A percentile compares a stretch with the other conserved stretches of the same genome.
These are phyloP conservation scores for Aspergillus melleus DNA, from an alignment of 2,329 filamentous ascomycete species.

Conservation along the genomic window DNA sequence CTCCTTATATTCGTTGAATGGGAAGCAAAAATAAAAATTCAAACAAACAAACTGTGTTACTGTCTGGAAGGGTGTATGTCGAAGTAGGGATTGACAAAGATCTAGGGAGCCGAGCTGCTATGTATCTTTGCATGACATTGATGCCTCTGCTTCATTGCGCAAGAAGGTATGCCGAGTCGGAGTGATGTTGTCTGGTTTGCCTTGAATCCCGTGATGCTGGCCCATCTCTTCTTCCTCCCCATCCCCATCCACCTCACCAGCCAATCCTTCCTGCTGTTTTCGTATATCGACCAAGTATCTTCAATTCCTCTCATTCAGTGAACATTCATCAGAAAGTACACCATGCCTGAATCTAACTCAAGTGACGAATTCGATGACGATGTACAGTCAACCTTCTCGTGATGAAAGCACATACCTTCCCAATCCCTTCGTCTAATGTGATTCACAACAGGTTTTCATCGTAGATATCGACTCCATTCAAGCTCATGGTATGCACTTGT, in stretches of 20 bases:
- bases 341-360: conserved; percentile 54
- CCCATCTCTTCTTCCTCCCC: not conserved
- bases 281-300: not conserved
- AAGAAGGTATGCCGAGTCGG: not conserved
- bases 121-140: not conserved
- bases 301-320: not conserved
- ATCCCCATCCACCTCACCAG: not conserved
- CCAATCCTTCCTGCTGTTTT: not conserved
- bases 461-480: conserved; percentile 68
- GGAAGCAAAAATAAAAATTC: conserved; percentile 20
- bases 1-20: conserved; percentile 21
- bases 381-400: conserved; percentile 29
- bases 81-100: no score
- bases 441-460: conserved; percentile 53
- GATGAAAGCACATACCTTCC: not conserved
- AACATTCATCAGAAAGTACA: conserved; percentile 4
- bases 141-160: not conserved
- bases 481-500: conserved; percentile 53
- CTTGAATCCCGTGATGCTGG: not conserved
- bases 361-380: conserved; percentile 55
- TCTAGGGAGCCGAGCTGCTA: no score
- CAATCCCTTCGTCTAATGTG: not conserved
- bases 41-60: not conserved
- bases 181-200: not conserved
- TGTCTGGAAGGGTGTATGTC: no score